Evolutionary conservation across 2,329 filamentous ascomycete genomes (phyloP).

Genomic region (Penicillium glabrum): DNA sequence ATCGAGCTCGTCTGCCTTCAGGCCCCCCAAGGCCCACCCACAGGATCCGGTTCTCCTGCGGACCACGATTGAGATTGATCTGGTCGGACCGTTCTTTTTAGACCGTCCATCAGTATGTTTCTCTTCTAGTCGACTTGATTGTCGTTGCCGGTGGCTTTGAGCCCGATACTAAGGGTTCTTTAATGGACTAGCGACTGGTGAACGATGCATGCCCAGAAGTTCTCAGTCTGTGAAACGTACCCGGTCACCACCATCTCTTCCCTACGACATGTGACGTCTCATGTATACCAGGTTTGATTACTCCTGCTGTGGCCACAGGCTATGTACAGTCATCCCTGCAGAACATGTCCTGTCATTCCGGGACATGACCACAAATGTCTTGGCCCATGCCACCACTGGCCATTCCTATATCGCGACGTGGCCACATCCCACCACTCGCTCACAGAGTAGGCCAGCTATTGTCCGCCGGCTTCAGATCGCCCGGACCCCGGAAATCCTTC

Average conservation of each 20-base stretch:
- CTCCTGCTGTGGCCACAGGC: not conserved
- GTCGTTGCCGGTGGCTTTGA: not conserved
- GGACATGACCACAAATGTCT: not conserved
- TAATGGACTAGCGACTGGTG: not conserved
- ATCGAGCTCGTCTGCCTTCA: constrained; percentile 39
- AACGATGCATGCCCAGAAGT: not conserved
- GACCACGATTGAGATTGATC: constrained; percentile 15
- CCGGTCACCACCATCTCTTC: not conserved
- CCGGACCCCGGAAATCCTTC: constrained; percentile 52
- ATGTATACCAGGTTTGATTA: not conserved
- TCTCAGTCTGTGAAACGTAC: not conserved
- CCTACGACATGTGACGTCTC: not conserved
- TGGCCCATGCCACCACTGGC: not conserved
- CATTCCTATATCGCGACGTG: not conserved
- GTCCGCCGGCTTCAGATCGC: constrained; percentile 49
- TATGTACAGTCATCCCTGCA: not conserved
- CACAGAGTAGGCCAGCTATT: constrained; percentile 38
- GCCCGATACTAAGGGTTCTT: not conserved
- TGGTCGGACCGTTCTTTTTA: not conserved
- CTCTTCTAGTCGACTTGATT: not conserved
- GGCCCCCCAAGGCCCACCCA: constrained; percentile 37
- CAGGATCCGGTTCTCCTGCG: constrained; percentile 19
- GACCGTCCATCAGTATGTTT: not conserved
- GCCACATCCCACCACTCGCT: not conserved
- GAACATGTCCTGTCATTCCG: not conserved